Percentiles rank a stretch among this genome's conserved stretches.
phyloP scores from a whole-genome alignment of 2,329 filamentous ascomycete genomes.

The Clonostachys chloroleuca region DNA sequence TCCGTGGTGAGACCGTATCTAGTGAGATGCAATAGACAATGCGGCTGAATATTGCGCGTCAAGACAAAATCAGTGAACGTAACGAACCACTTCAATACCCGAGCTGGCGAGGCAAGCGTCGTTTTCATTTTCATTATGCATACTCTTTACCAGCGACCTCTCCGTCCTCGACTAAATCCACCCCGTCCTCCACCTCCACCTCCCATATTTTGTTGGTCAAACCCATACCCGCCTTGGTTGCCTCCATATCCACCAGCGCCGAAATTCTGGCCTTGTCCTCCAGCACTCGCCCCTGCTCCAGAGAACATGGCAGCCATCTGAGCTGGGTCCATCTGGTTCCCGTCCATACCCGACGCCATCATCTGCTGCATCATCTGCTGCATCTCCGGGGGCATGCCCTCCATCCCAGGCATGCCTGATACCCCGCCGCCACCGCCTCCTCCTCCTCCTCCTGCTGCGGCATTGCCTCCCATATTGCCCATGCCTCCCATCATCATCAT shows the following conservation, averaged over 20 bases:
- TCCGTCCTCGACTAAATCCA: constrained; percentile 23
- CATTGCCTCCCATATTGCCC: constrained; percentile 30
- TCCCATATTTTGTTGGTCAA: constrained; percentile 38
- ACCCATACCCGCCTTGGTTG: constrained; percentile 46
- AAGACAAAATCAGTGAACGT: too few relatives aligned
- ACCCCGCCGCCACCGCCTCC: constrained; percentile 10
- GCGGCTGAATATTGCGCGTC: too few relatives aligned
- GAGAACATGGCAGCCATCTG: constrained; percentile 57
- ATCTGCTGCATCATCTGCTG: constrained; percentile 68
- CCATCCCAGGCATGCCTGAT: constrained; percentile 50
- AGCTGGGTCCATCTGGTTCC: constrained; percentile 60
- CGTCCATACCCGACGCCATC: constrained; percentile 62
- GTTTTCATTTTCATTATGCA: too few relatives aligned
- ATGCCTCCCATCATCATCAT: constrained; percentile 63
- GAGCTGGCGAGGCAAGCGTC: too few relatives aligned
- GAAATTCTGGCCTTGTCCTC: constrained; percentile 45
- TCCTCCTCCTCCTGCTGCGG: constrained; percentile 22
- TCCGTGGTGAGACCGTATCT: too few relatives aligned
- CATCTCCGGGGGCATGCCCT: constrained; percentile 61
- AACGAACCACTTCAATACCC: too few relatives aligned
- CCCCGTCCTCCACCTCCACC: constrained; percentile 27
- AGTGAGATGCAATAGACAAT: too few relatives aligned
- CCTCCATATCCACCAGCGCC: constrained; percentile 43
- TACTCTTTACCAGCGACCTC: constrained; percentile 2
- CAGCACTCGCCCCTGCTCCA: constrained; percentile 44